Evolutionary conservation across 345 rosid species (phyloP).

Genomic region (Corchorus olitorius): DNA sequence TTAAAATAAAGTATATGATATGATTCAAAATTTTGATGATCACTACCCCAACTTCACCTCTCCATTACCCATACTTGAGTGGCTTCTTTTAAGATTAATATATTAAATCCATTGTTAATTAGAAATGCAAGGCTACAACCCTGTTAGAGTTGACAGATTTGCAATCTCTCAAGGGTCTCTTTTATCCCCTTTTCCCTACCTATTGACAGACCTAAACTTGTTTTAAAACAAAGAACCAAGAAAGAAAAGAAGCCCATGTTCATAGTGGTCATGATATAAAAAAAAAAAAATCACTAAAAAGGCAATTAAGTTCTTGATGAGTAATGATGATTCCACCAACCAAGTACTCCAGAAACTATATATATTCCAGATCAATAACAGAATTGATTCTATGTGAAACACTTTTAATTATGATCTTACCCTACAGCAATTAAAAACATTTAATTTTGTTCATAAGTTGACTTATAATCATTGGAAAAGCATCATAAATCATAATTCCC

Average conservation of each 20-base stretch:
- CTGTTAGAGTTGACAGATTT: background rate
- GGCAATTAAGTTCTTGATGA: slow-evolving; percentile 6
- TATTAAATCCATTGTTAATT: too few species aligned
- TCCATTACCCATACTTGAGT: too few species aligned
- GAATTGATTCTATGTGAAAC: background rate
- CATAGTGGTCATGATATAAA: background rate
- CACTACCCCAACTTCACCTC: too few species aligned
- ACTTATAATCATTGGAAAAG: slow-evolving; percentile 11
- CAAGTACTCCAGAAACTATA: slow-evolving; percentile 6
- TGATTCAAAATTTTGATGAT: too few species aligned
- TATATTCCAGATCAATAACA: slow-evolving; percentile 1
- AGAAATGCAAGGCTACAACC: too few species aligned
- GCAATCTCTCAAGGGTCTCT: background rate
- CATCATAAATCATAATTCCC: background rate
- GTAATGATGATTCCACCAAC: slow-evolving; percentile 20
- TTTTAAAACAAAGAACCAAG: background rate
- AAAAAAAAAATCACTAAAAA: background rate
- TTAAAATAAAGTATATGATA: too few species aligned
- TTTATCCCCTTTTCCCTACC: background rate
- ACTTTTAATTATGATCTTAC: background rate
- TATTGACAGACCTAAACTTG: background rate
- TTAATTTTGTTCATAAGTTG: slow-evolving; percentile 10
- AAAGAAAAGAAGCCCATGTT: background rate
- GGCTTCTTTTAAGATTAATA: too few species aligned
- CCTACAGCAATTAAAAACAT: background rate